Evolutionary conservation across 2,329 filamentous ascomycete genomes (phyloP).

Genomic region (Claviceps quebecensis): DNA sequence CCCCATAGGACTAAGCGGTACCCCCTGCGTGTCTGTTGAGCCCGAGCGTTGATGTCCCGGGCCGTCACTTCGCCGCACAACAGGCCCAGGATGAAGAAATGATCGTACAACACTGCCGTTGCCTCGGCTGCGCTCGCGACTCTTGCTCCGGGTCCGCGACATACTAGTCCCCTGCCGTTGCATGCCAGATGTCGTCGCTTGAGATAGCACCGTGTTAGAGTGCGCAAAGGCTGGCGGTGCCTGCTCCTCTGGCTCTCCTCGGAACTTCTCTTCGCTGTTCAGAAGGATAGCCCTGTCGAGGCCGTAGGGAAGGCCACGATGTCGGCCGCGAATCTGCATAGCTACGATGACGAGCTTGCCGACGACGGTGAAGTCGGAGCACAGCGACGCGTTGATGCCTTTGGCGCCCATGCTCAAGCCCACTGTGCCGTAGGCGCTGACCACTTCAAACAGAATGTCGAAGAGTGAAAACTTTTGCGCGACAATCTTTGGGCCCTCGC

Average conservation of each 20-base stretch:
- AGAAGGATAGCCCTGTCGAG: conserved; percentile 48
- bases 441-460: conserved; percentile 65
- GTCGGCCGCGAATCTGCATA: conserved; percentile 56
- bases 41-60: conserved; percentile 13
- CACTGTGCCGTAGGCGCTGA: conserved; percentile 89
- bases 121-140: conserved; percentile 22
- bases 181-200: conserved; percentile 16
- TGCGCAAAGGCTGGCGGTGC: conserved; percentile 25
- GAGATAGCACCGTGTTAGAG: conserved; percentile 22
- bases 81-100: conserved; percentile 35
- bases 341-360: conserved; percentile 56
- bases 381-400: conserved; percentile 63
- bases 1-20: conserved; percentile 6
- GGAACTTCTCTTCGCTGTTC: conserved; percentile 41
- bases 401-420: conserved; percentile 79
- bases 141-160: conserved; percentile 22
- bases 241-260: conserved; percentile 36
- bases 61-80: conserved; percentile 17
- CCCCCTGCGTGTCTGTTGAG: conserved; percentile 12
- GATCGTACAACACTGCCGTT: conserved; percentile 30
- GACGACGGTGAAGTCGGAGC: conserved; percentile 62
- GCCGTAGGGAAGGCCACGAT: conserved; percentile 54
- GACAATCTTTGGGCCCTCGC: conserved; percentile 62
- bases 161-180: conserved; percentile 16
- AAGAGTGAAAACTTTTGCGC: conserved; percentile 52